Evolutionary conservation across 2,329 filamentous ascomycete species (phyloP), one percentile per base, ranked within the genome.

Genomic region (Monilinia aucupariae): DNA sequence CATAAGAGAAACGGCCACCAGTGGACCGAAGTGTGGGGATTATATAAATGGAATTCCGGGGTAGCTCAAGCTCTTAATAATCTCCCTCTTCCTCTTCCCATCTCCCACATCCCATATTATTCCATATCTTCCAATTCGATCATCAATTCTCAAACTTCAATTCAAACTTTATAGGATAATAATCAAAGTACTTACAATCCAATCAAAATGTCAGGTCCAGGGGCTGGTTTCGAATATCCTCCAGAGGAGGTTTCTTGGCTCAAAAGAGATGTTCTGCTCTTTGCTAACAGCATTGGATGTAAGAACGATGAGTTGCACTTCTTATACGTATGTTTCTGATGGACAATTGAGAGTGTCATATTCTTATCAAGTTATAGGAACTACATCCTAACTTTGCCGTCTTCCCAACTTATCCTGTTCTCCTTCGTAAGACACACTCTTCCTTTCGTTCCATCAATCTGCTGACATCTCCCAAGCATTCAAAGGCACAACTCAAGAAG

Each of bases 221-320:
- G 85, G 69, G 84, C 80, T 74, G 91, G 91, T 71, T 92, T 92
- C 77, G 85, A 94, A 76, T 96, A 89, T 75, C 90, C 91, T 64
- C 76, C 83, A 54, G 79, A 85, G 72, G 83, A 88, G 73, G 91
- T 96, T 13, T 84, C 87, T 70, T 97, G 92, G 92, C 77, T 90
- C 71, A 92, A 92, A 83, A 86, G 92, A 68, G 92, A 97, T 80
- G 85, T 87, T 43, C 81, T 97, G 66, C 86, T 97, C 66, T 97
- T 97, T 76, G 92, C 92, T 70, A 88, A 89, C 76, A 93, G 88
- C 78, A 93, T 97, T 75, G 92, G 92, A 63, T 87, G 83, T 73
- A 93, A 85, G 15, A 82, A 83, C 48, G n/a, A 96, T 70, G 92
- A 97, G 80, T 85, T 96, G 72, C 91, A 96, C 74, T 96, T 93